A percentile compares a stretch with the other conserved stretches of the same genome.
Conservation (phyloP, 2,329 filamentous ascomycete species). For the Emmonsiellopsis sp. region DNA sequence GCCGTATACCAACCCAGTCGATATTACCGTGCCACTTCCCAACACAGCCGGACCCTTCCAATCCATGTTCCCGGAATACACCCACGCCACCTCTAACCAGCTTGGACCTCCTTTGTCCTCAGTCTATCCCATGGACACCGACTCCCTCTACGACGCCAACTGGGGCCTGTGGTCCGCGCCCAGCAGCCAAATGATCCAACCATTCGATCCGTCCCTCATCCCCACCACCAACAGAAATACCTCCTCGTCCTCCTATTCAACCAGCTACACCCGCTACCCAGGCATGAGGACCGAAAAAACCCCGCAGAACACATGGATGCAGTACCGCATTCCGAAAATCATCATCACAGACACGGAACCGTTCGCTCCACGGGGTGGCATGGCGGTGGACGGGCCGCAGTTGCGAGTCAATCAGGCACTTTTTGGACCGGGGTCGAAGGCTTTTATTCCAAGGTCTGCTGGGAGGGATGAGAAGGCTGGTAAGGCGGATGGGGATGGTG, state of each 20-base stretch:
- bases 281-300: not conserved
- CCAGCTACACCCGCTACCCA: conserved; percentile 17
- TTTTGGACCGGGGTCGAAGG: conserved; percentile 8
- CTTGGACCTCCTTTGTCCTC: too few relatives aligned
- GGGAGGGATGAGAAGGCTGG: not conserved
- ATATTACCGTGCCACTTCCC: not conserved
- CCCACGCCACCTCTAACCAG: not conserved
- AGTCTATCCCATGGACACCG: not conserved
- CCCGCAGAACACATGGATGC: not conserved
- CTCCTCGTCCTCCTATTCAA: not conserved
- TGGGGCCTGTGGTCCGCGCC: not conserved
- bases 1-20: not conserved
- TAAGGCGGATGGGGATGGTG: not conserved
- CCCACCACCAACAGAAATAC: not conserved
- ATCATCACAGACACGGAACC: conserved; percentile 11
- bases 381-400: conserved; percentile 6
- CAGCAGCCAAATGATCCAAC: not conserved
- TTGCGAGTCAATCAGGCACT: conserved; percentile 5
- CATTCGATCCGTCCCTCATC: conserved; percentile 1
- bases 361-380: not conserved
- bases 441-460: not conserved
- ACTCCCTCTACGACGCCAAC: not conserved
- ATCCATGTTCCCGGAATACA: not conserved
- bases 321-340: conserved; percentile 9
- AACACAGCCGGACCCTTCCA: not conserved